Base-by-base conservation (phyloP, 2,329 filamentous ascomycete genomes). In the Fusarium virguliforme region DNA sequence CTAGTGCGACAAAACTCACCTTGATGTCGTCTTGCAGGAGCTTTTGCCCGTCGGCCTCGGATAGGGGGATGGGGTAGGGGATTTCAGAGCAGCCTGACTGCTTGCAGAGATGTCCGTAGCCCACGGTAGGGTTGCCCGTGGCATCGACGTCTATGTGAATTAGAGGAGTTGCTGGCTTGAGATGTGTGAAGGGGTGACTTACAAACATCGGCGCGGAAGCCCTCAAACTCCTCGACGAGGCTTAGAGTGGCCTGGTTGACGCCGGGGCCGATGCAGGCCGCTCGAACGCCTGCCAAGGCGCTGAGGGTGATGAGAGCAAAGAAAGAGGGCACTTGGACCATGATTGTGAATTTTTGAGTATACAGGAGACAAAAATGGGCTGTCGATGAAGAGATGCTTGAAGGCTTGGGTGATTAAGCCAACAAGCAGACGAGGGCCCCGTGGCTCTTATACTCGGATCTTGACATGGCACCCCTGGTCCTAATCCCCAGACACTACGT, bases 81-180 rank as follows among this genome's bases (percentile, higher is more conserved):
- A 87, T 80, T 34, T 87, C 85, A 1, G 79, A 71, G 77, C 85
- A 87, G n/a, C 73, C 76, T 9, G 75, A 68, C 18, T 81, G 77
- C 58, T 74, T 66, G 77, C 85, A 87, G 28, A 85, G 78, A 72
- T 87, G 85, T 34, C 85, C 85, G 67, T 86, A 86, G 7, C 85
- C 85, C 3, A 87, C 82, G 12, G 84, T 87, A 1, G 84, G 83
- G 38, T 83, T 78, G 38, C 84, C 84, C 41, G 82, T 81, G 18
- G 84, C 81, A 65, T 87, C 85, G 18, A 50, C 64, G 50, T 77
- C 75, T 74, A 6, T 3, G 4, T 40, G 2, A 26, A 18, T 67
- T 26, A 64, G 51, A 30, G 26, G 8, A 30, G 30, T 2, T 3
- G 13, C 30, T 22, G 8, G 9, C 8, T 5, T 5, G 10, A 2